Evolutionary conservation across 2,329 filamentous ascomycete genomes (phyloP).

Genomic region (Davidsoniella neocaledoniae): DNA sequence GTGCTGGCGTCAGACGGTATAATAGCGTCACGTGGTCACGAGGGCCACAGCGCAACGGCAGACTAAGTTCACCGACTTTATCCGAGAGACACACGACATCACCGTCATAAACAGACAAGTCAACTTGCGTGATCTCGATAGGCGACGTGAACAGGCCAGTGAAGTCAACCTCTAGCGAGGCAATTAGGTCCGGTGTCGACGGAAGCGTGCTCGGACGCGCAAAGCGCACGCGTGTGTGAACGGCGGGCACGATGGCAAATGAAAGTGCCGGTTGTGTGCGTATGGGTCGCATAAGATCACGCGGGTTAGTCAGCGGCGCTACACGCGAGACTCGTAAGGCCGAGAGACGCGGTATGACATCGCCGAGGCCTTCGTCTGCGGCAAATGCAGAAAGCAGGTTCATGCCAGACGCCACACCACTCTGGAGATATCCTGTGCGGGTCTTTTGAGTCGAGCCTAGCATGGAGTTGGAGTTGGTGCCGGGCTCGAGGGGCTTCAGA

Average conservation of each 20-base stretch:
- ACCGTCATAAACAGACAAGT: slow-evolving; percentile 40
- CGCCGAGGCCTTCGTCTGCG: slow-evolving; percentile 44
- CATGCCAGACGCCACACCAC: slow-evolving; percentile 49
- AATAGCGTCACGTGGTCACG: slow-evolving; percentile 63
- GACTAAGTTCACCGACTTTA: slow-evolving; percentile 28
- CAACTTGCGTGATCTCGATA: slow-evolving; percentile 42
- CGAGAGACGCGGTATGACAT: slow-evolving; percentile 49
- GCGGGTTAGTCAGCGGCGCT: slow-evolving; percentile 45
- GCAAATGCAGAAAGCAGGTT: slow-evolving; percentile 65
- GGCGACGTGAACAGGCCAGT: slow-evolving; percentile 52
- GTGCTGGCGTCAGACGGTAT: slow-evolving; percentile 43
- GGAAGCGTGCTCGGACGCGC: slow-evolving; percentile 44
- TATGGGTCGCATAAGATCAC: slow-evolving; percentile 46
- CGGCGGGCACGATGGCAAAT: slow-evolving; percentile 47
- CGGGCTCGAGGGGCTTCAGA: slow-evolving; percentile 31
- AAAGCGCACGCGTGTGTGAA: slow-evolving; percentile 59
- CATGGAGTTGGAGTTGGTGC: neutral
- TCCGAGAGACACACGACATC: slow-evolving; percentile 22
- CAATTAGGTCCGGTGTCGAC: slow-evolving; percentile 44
- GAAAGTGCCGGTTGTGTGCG: slow-evolving; percentile 45
- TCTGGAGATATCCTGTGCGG: slow-evolving; percentile 41
- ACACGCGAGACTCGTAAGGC: slow-evolving; percentile 60
- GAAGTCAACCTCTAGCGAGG: slow-evolving; percentile 58
- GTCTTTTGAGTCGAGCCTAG: slow-evolving; percentile 9
- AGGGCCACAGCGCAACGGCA: slow-evolving; percentile 46